Percentiles rank a stretch among this genome's conserved stretches.
Conservation (phyloP, 2,329 filamentous ascomycete genomes). For the Botrytis fabae region DNA sequence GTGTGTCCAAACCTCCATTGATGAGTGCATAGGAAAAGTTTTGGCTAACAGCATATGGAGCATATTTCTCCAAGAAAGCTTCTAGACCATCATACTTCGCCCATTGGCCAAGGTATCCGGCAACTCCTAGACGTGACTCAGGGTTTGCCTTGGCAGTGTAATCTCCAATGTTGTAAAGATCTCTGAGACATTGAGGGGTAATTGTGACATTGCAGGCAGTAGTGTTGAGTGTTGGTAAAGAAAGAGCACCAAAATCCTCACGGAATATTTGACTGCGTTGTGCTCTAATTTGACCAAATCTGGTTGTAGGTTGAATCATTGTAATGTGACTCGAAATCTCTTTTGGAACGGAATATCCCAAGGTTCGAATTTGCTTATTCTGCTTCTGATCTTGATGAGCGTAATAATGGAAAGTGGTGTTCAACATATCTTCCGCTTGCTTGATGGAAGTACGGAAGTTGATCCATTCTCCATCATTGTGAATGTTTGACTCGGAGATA, state of each 20-base stretch:
- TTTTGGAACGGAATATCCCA: constrained; percentile 46
- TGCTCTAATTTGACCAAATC: constrained; percentile 48
- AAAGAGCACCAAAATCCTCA: constrained; percentile 25
- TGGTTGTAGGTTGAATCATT: constrained; percentile 47
- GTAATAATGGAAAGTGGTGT: constrained; percentile 43
- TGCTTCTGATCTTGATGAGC: constrained; percentile 44
- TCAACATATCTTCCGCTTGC: constrained; percentile 38
- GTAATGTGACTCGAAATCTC: constrained; percentile 43
- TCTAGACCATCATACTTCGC: constrained; percentile 32
- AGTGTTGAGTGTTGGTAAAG: constrained; percentile 31
- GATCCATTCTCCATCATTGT: constrained; percentile 56
- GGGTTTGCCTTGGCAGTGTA: constrained; percentile 44
- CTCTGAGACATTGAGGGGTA: constrained; percentile 41
- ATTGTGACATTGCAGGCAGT: constrained; percentile 38
- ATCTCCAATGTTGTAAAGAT: constrained; percentile 48
- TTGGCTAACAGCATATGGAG: constrained; percentile 30
- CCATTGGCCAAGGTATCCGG: constrained; percentile 44
- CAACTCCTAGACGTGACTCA: constrained; percentile 65
- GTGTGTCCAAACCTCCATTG: constrained; percentile 42
- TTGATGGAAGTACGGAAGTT: constrained; percentile 36
- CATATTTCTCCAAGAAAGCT: constrained; percentile 29
- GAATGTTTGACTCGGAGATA: constrained; percentile 48
- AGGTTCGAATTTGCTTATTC: constrained; percentile 50
- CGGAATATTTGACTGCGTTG: constrained; percentile 35
- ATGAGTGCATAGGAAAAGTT: constrained; percentile 37